Base-by-base conservation (phyloP, 1,284 basidiomycete species). In the Peniophora sp. region DNA sequence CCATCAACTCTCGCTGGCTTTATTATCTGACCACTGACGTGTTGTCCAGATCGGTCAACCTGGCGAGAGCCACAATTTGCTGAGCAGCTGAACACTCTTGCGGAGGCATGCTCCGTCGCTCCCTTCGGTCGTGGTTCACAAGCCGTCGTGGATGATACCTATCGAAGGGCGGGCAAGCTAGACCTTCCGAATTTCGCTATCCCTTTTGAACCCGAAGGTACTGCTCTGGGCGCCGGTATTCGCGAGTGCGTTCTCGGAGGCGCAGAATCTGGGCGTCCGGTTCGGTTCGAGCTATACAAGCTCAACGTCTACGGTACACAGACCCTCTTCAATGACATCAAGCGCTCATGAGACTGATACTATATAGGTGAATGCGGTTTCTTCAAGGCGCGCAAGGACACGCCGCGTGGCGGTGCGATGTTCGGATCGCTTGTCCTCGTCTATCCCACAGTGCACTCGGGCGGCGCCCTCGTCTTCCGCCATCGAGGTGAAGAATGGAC, bases 371-470 rank as follows among this genome's bases (percentile, higher is more conserved):
- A 66, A 44, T 70, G 65, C 2, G 65, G 65, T 0, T 74, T 73
- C 57, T 74, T 73, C 64, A 71, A 71, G 49, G 46, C 67, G 0
- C 71, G 72, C 59, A 62, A 67, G 44, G 72, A 73, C 50, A 73
- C 70, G 0, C 69, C 70, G 3, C 65, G 65, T 2, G 56, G 58
- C n/a, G 54, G 61, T 16, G 60, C 58, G 14, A 74, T 72, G 72
- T 70, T 75, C 47, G 73, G 68, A n/a, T 75, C 74, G 2, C 69
- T 75, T 12, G 68, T 76, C 17, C 51, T 75, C 45, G 63, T 72
- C 8, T 66, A 66, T 53, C 70, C 70, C n/a, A 71, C 71, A 0
- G n/a, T 57, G 0, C 70, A 77, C 51, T 62, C 68, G 53, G 73
- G 74, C 8, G 73, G 72, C 1, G 51, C 56, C 2, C 61, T 77